These are phyloP conservation scores for Carex littledalei DNA, from an alignment of 176 grass and related monocot genomes.

Conservation along the genomic window DNA sequence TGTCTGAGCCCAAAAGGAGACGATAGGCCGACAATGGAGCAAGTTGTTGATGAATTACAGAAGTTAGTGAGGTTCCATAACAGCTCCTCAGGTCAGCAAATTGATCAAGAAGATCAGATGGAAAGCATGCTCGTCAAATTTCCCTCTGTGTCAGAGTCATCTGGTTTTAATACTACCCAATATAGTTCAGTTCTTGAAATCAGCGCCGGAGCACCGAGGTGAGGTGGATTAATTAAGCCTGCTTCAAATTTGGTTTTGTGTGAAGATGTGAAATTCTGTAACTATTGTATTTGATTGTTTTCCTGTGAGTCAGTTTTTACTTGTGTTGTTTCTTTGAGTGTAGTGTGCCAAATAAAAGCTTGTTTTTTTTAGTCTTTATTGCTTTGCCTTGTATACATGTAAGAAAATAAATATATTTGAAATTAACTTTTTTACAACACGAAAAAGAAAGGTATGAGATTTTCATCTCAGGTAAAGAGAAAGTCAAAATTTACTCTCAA, in stretches of 20 bases:
- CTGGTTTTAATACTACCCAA: neutral
- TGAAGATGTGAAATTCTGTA: neutral
- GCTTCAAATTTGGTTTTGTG: neutral
- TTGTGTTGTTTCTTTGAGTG: too few relatives aligned
- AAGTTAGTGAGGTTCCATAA: neutral
- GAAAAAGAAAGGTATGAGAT: too few relatives aligned
- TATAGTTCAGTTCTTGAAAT: neutral
- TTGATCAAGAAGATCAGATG: neutral
- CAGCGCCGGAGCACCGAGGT: neutral
- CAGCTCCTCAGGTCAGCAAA: neutral
- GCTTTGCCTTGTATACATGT: too few relatives aligned
- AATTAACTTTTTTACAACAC: too few relatives aligned
- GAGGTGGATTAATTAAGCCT: neutral
- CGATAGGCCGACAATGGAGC: slow-evolving; percentile 19
- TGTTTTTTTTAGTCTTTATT: too few relatives aligned
- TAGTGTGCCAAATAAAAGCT: too few relatives aligned
- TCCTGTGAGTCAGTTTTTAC: too few relatives aligned
- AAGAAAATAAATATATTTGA: too few relatives aligned
- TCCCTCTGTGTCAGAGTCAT: neutral
- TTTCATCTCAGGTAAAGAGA: too few relatives aligned
- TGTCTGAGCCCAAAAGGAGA: slow-evolving; percentile 24
- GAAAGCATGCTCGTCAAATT: neutral
- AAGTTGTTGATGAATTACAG: slow-evolving; percentile 18
- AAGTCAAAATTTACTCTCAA: too few relatives aligned
- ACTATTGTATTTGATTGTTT: neutral